Evolutionary conservation across 2,329 filamentous ascomycete genomes (phyloP), one percentile per base, ranked within the genome.

Genomic region (Pleomassaria siparia): DNA sequence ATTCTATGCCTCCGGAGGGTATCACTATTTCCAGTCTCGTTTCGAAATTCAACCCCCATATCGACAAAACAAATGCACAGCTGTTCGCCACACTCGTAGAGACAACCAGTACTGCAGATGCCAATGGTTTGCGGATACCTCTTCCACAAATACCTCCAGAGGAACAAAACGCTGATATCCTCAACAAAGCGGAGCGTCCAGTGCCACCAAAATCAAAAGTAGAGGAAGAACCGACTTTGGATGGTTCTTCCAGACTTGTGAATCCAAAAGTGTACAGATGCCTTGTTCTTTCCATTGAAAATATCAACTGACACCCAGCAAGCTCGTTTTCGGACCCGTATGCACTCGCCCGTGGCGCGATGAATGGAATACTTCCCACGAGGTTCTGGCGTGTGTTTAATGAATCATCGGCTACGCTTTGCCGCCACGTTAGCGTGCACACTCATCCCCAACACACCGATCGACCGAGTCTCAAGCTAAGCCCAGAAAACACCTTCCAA

Each of bases 391-490:
- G 54, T 2, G 50, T 48, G 0, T 48, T 43, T 12, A 54, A 53
- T 26, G 56, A 62, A 12, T 44, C 25, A 0, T 56, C 54, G 2
- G 44, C 40, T 1, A 61, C 58, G 1, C 32, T 59, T 21, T 50
- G 54, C 18, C 12, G 28, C 2, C 55, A 39, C 25, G 49, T 55
- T 0, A 46, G 37, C 26, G 50, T 43, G 6, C 44, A 58, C 12
- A 56, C 41, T 0, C 55, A 60, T 22, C 11, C 40, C 0, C 46
- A 51, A n/a, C 48, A 59, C 15, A 45, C 49, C 0, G 49, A 53
- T 3, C 18, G 24, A 4, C 43, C 42, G 1, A 11, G 49, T 2
- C 33, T 58, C 1, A 51, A 42, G 22, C 20, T 59, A 8, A 2
- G 21, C 1, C 30, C 44, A 1, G 36, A 24, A 0, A 47, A 51